Evolutionary conservation across 208 protist genomes (phyloP).

Genomic region (Wallacemonas collosoma): DNA sequence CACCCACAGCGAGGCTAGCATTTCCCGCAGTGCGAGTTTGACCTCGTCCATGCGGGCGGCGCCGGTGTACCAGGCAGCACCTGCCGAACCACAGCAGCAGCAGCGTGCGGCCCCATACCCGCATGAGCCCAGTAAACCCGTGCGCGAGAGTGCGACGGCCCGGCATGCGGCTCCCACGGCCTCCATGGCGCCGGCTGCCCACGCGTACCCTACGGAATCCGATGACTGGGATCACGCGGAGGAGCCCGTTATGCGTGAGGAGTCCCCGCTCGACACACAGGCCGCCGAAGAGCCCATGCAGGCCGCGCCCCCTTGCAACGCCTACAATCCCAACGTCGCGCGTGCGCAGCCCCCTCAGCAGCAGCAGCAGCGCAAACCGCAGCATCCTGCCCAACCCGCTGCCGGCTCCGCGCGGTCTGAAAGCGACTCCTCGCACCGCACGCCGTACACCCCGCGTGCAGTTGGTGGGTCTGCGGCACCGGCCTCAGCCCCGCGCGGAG

Average conservation of each 20-base stretch:
- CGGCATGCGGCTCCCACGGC: not conserved
- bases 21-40: slow-evolving; percentile 8
- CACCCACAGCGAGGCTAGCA: slow-evolving; percentile 5
- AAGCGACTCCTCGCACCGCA: not conserved
- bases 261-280: slow-evolving; percentile 6
- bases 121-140: slow-evolving; percentile 15
- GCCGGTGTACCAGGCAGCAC: not conserved
- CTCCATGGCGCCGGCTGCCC: not conserved
- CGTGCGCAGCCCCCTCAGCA: not conserved
- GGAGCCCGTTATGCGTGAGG: slow-evolving; percentile 20
- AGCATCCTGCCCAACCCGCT: not conserved
- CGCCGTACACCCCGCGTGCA: slow-evolving; percentile 14
- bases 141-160: not conserved
- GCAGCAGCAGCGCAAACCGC: not conserved
- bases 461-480: not conserved
- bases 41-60: not conserved
- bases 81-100: not conserved
- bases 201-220: slow-evolving; percentile 4
- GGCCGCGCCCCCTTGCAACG: slow-evolving; percentile 8
- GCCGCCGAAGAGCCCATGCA: slow-evolving; percentile 9
- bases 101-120: slow-evolving; percentile 11
- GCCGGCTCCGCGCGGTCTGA: not conserved
- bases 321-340: slow-evolving; percentile 2
- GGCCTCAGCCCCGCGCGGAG: not conserved
- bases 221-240: slow-evolving; percentile 13